Evolutionary conservation across 176 grass and related monocot genomes (phyloP).

Genomic region (Eragrostis curvula): DNA sequence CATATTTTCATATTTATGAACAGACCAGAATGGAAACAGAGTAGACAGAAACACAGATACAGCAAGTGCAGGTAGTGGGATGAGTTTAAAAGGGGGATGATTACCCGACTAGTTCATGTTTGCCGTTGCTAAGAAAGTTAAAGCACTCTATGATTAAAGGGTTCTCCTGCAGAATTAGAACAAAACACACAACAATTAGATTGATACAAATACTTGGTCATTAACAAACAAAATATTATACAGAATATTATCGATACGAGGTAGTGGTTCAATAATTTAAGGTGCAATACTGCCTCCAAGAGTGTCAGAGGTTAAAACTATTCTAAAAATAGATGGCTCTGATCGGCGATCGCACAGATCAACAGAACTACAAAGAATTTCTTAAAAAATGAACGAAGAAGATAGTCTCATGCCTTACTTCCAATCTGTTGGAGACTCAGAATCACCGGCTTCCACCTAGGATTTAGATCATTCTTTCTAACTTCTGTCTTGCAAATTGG

Average conservation of each 20-base stretch:
- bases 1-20: constrained; percentile 37
- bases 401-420: constrained; percentile 79
- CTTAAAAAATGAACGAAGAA: constrained; percentile 17
- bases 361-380: constrained; percentile 29
- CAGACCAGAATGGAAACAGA: constrained; percentile 21
- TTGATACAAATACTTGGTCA: constrained; percentile 32
- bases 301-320: constrained; percentile 16
- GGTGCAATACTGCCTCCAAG: background rate
- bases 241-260: background rate
- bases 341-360: constrained; percentile 21
- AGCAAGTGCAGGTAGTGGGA: constrained; percentile 13
- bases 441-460: constrained; percentile 84
- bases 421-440: constrained; percentile 97
- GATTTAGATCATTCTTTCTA: constrained; percentile 97
- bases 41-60: constrained; percentile 1
- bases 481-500: constrained; percentile 99
- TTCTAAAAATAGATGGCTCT: constrained; percentile 4
- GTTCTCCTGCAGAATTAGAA: constrained; percentile 82
- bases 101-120: constrained; percentile 98
- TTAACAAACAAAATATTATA: constrained; percentile 32
- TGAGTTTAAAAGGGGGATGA: constrained; percentile 29
- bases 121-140: constrained; percentile 92
- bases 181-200: constrained; percentile 8
- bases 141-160: constrained; percentile 92
- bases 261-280: constrained; percentile 20